Evolutionary conservation across 2,329 filamentous ascomycete species (phyloP).

Genomic region (Penicillium psychrosexuale): DNA sequence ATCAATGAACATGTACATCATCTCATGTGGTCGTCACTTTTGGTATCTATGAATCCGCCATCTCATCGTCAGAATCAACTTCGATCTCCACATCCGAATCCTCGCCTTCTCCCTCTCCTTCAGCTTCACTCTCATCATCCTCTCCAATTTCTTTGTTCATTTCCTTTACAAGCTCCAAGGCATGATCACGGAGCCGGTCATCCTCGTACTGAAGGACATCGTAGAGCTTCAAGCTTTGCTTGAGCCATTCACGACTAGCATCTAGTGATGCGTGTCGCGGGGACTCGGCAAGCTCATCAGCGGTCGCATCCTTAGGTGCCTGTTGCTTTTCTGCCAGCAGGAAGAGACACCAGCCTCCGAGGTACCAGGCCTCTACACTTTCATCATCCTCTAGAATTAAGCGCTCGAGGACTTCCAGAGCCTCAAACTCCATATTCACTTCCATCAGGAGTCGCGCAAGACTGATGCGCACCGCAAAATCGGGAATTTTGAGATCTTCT

Average conservation of each 20-base stretch:
- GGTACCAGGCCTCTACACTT: conserved; percentile 94
- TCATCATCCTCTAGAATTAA: conserved; percentile 85
- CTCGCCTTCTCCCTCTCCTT: conserved; percentile 51
- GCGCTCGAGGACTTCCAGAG: conserved; percentile 78
- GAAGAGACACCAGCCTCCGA: conserved; percentile 90
- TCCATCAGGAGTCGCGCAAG: conserved; percentile 86
- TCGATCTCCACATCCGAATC: conserved; percentile 55
- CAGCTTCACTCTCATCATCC: conserved; percentile 56
- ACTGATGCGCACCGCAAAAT: conserved; percentile 81
- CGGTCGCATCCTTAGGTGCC: conserved; percentile 35
- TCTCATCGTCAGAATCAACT: conserved; percentile 53
- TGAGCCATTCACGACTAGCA: conserved; percentile 78
- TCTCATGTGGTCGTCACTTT: conserved; percentile 23
- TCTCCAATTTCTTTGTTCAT: conserved; percentile 65
- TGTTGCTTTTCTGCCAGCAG: conserved; percentile 55
- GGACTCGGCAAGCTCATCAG: conserved; percentile 43
- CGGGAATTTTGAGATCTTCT: conserved; percentile 68
- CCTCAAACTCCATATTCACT: conserved; percentile 78
- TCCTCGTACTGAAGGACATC: conserved; percentile 70
- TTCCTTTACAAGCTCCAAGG: conserved; percentile 44
- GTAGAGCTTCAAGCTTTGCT: conserved; percentile 77
- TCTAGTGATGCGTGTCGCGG: conserved; percentile 63
- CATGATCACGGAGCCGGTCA: conserved; percentile 45
- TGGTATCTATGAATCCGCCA: conserved; percentile 48
- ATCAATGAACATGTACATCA: conserved; percentile 23